Evolutionary conservation across 495 filamentous ascomycete species (phyloP).

Genomic region (Bryoglossum gracile): DNA sequence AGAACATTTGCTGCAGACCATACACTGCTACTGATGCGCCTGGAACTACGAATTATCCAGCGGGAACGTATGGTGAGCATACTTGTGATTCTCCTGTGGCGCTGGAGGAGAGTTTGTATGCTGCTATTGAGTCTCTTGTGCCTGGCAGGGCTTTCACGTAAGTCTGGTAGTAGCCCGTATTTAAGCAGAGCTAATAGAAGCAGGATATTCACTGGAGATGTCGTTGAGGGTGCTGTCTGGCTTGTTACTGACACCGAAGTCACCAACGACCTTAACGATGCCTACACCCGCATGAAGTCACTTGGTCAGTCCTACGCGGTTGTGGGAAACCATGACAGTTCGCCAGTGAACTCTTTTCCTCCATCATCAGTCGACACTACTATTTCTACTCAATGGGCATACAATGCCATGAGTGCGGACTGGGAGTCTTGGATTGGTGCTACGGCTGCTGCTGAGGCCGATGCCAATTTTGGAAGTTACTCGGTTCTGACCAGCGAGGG

Average conservation of each 20-base stretch:
- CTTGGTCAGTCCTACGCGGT: slow-evolving; percentile 39
- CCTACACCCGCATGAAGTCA: slow-evolving; percentile 33
- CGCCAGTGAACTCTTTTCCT: slow-evolving; percentile 45
- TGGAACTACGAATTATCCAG: slow-evolving; percentile 37
- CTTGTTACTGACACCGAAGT: slow-evolving; percentile 31
- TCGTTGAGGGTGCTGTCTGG: slow-evolving; percentile 42
- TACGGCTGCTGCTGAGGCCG: slow-evolving; percentile 27
- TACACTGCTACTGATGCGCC: slow-evolving; percentile 38
- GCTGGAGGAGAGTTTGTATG: slow-evolving; percentile 47
- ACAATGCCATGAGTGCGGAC: slow-evolving; percentile 36
- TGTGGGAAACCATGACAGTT: slow-evolving; percentile 48
- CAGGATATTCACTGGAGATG: slow-evolving; percentile 40
- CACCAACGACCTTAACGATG: slow-evolving; percentile 34
- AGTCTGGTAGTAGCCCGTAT: neutral
- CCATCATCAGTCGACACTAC: slow-evolving; percentile 27
- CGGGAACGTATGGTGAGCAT: slow-evolving; percentile 24
- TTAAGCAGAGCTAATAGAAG: neutral
- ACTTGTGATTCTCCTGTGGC: slow-evolving; percentile 41
- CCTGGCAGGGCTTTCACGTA: slow-evolving; percentile 32
- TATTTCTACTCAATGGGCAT: slow-evolving; percentile 40
- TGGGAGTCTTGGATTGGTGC: slow-evolving; percentile 41
- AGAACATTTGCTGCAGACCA: slow-evolving; percentile 48
- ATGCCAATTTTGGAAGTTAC: slow-evolving; percentile 40
- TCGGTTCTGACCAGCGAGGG: slow-evolving; percentile 28
- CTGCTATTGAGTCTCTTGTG: slow-evolving; percentile 35